Evolutionary conservation across 164 flowering plant genomes (phyloP).

Genomic region (Macadamia tetraphylla): DNA sequence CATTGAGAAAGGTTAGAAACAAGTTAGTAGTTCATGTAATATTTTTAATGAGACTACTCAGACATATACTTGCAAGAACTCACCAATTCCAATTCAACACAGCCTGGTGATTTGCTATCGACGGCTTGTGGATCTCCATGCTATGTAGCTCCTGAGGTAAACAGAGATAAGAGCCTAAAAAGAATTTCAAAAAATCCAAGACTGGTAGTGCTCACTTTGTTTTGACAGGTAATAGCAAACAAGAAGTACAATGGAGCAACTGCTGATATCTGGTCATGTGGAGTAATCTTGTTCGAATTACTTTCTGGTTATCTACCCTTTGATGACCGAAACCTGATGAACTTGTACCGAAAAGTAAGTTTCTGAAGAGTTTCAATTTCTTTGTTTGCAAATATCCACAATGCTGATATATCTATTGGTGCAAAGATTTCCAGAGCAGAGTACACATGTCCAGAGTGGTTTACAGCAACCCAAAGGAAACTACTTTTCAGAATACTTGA

Average conservation of each 20-base stretch:
- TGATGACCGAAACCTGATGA: slow-evolving; percentile 47
- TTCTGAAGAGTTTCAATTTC: not conserved
- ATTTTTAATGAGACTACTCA: not conserved
- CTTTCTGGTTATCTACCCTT: slow-evolving; percentile 71
- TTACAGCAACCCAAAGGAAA: slow-evolving; percentile 40
- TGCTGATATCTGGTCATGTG: slow-evolving; percentile 79
- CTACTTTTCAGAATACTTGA: slow-evolving; percentile 54
- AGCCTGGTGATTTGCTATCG: slow-evolving; percentile 55
- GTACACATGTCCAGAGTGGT: slow-evolving; percentile 57
- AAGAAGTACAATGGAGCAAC: slow-evolving; percentile 59
- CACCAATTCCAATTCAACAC: slow-evolving; percentile 22
- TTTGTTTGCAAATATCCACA: not conserved
- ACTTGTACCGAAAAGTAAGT: slow-evolving; percentile 52
- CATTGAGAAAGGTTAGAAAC: slow-evolving; percentile 43
- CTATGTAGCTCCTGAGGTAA: slow-evolving; percentile 82
- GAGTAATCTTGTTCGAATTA: slow-evolving; percentile 65
- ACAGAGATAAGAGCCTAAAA: not conserved
- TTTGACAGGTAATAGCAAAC: slow-evolving; percentile 40
- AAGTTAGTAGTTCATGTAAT: not conserved
- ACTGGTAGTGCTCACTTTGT: slow-evolving; percentile 7
- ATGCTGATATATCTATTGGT: slow-evolving; percentile 12
- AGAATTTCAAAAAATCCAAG: not conserved
- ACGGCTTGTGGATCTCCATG: slow-evolving; percentile 80
- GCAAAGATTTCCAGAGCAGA: slow-evolving; percentile 57
- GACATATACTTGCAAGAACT: not conserved